Evolutionary conservation across 371 early-diverging fungal genomes (phyloP), one percentile per base, ranked within the genome.

Genomic region (Choanephora cucurbitarum): DNA sequence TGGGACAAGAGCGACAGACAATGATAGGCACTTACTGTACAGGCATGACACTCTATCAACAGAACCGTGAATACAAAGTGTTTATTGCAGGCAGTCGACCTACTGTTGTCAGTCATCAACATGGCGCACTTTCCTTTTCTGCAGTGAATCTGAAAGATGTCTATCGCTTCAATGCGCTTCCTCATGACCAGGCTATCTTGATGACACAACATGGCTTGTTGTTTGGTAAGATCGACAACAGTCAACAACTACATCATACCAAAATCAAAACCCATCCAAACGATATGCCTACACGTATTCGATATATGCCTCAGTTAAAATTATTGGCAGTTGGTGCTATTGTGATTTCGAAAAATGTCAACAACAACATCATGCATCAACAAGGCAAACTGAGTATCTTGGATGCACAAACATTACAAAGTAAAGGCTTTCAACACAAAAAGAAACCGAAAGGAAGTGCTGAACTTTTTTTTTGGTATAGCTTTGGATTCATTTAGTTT

Each of bases 31-130:
- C 58, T 13, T 54, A 58, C 34, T 53, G 58, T 33, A 63, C 49
- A 54, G 46, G 45, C 5, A 53, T 64, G 55, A 51, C 54, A 50
- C 56, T 55, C 24, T 61, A 55, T 51, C 15, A 32, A 22, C 51
- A 61, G 32, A 34, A 40, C 8, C 82, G 76, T n/a, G 53, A 60
- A 33, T 63, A 49, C 7, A 72, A 80, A 58, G 85, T 95, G 15
- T 94, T 96, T 79, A 88, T 88, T 0, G 79, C 92, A 13, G 88
- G 90, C 19, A 93, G 93, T 66, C 76, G 85, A 23, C 94, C 97
- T 1, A 88, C 95, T 0, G 85, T 97, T 23, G 79, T 97, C 21
- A 77, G 78, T 52, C 81, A 80, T 51, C 67, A 65, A n/a, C 77
- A 80, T 52, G 69, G 79, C 13, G 86, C 83, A 57, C 77, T 95